Percentiles rank a stretch among this genome's conserved stretches.
These are phyloP conservation scores for Flammula alnicola DNA, from an alignment of 1,284 basidiomycete genomes.

Conservation along the genomic window DNA sequence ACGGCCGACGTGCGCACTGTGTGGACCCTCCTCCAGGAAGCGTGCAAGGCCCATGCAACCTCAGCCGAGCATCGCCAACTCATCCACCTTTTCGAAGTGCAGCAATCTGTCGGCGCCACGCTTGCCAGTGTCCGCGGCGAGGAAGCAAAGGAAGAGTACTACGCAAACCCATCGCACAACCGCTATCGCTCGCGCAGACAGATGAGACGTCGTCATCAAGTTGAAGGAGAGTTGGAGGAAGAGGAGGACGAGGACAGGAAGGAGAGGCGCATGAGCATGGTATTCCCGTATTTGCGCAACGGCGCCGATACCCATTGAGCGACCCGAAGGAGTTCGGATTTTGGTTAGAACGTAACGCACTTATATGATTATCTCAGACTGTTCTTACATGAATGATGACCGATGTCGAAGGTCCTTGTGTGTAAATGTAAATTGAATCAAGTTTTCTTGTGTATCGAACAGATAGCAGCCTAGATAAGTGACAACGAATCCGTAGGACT, in stretches of 20 bases:
- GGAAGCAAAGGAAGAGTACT: slow-evolving; percentile 10
- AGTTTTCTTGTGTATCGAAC: too few species aligned
- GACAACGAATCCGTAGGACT: too few species aligned
- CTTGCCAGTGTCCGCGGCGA: slow-evolving; percentile 11
- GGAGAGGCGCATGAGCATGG: slow-evolving; percentile 21
- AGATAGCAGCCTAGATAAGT: too few species aligned
- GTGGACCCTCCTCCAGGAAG: slow-evolving; percentile 5
- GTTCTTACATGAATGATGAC: too few species aligned
- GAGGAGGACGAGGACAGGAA: slow-evolving; percentile 30
- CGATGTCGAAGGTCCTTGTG: too few species aligned
- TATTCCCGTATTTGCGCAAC: slow-evolving; percentile 9
- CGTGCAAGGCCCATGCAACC: neutral
- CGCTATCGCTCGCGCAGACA: slow-evolving; percentile 3
- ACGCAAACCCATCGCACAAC: slow-evolving; percentile 1
- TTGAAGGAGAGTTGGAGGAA: slow-evolving; percentile 29
- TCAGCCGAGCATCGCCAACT: slow-evolving; percentile 32
- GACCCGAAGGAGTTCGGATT: too few species aligned
- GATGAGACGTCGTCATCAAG: slow-evolving; percentile 7
- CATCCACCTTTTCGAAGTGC: slow-evolving; percentile 51
- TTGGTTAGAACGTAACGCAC: too few species aligned
- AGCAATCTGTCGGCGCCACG: slow-evolving; percentile 41
- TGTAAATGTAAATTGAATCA: too few species aligned
- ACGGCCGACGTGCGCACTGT: slow-evolving; percentile 7
- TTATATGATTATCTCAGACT: too few species aligned
- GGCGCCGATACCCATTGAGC: slow-evolving; percentile 1